Evolutionary conservation across 1,139 yeast genomes (phyloP), one percentile per base, ranked within the genome.

Genomic region (Blastobotrys raffinosifermentans): DNA sequence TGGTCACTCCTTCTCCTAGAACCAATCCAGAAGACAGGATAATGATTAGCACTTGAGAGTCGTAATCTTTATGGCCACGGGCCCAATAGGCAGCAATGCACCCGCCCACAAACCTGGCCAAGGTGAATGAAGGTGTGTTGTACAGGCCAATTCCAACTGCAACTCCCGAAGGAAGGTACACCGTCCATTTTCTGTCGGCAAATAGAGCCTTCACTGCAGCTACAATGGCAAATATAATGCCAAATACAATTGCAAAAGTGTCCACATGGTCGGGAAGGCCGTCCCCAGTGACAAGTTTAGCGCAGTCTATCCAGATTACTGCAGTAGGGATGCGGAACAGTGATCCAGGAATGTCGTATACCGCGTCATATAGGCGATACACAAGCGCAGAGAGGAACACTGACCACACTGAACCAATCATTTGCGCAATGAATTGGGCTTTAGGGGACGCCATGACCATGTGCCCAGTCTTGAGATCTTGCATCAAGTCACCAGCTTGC

Each of bases 401-500:
- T 0, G 96, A 84, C 76, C 86, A 91, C 0, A 76, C 50, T 0
- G 96, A 84, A 0, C 98, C 98, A 33, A 87, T 73, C 15, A 86
- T 52, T 60, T 91, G 97, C 0, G 96, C 97, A 20, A 78, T 56
- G 52, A 91, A 89, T 61, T 91, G 98, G 2, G 95, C 95, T 43
- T 72, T 72, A 16, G 96, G 96, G 0, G 95, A 82, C 0, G 97
- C 97, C 8, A 94, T 95, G 3, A 91, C 57, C 35, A 91, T 61
- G 60, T 85, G 94, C 0, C 98, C 97, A 0, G 98, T 89, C 58
- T 91, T 91, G 50, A 89, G 69, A 61, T 91, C 98, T 66, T 91
- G 97, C 95, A 89, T 85, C 54, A 91, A 68, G 62, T 91, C 98
- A 11, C 98, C 98, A 1, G 97, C 96, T 61, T 91, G 98, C 61